phyloP scores from a whole-genome alignment of 768 basidiomycete species.

The Mycena amicta region DNA sequence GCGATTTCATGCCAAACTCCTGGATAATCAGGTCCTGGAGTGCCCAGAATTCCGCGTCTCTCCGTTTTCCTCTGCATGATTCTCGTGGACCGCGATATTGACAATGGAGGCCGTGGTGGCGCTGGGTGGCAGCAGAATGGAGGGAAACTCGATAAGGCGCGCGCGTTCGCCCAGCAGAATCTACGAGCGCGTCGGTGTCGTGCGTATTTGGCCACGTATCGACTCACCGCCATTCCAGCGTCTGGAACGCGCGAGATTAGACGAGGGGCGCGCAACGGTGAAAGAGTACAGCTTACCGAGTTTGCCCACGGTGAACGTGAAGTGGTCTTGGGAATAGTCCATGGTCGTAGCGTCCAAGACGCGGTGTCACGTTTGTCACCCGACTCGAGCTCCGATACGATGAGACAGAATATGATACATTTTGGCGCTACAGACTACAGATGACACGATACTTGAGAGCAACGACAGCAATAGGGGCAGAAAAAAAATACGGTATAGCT shows the following conservation, averaged over 20 bases:
- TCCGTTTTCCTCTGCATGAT: slow-evolving; percentile 79
- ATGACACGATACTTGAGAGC: too few species aligned
- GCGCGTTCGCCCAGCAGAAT: slow-evolving; percentile 92
- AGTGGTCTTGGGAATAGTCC: slow-evolving; percentile 34
- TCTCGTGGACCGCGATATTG: slow-evolving; percentile 93
- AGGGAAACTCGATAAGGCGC: slow-evolving; percentile 97
- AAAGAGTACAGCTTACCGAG: slow-evolving; percentile 59
- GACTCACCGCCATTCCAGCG: slow-evolving; percentile 11
- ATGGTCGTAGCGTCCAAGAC: not conserved
- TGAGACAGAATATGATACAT: too few species aligned
- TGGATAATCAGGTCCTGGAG: slow-evolving; percentile 81
- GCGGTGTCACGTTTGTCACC: not conserved
- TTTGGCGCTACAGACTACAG: too few species aligned
- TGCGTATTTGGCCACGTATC: not conserved
- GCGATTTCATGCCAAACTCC: slow-evolving; percentile 68
- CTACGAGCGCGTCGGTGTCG: slow-evolving; percentile 49
- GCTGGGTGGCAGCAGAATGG: slow-evolving; percentile 89
- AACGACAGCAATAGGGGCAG: too few species aligned
- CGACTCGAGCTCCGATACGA: not conserved
- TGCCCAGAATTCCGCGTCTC: slow-evolving; percentile 80
- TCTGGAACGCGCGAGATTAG: slow-evolving; percentile 40
- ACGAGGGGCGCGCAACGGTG: not conserved
- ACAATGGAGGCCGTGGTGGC: slow-evolving; percentile 94
- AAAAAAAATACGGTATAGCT: too few species aligned
- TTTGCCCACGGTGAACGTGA: slow-evolving; percentile 96